Base-by-base conservation (phyloP, 228 moss, liverwort and hornwort genomes). In the Sphagnum magellanicum region DNA sequence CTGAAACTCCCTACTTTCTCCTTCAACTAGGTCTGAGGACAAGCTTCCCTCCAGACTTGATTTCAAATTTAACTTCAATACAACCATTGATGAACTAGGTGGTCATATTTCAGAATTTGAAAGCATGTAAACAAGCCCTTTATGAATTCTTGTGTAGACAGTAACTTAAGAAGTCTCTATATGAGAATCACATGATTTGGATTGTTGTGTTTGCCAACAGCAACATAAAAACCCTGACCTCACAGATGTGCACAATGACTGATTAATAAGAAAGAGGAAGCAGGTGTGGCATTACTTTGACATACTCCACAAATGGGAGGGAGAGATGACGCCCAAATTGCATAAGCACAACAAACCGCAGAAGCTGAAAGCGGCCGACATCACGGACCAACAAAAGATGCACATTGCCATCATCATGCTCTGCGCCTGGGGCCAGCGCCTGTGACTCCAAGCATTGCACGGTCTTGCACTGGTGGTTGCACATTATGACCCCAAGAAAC, bases 401-500 rank as follows among this genome's bases (percentile, higher is more conserved):
- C 60, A 89, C 74, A 52, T 68, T 80, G 50, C 85, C 85, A 55
- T 89, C 88, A 71, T 89, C 85, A 53, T 82, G 83, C 71, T 85
- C 85, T 46, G 88, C 88, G 63, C 78, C 67, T 12, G 88, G 88
- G 62, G 85, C 88, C 79, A 89, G 76, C 46, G 88, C 70, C 71
- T 89, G 88, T 48, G 88, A 59, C 70, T 85, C 73, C 85, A 81
- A 16, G 60, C 88, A 89, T 61, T 89, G 88, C 7, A 89, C 88
- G 16, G 88, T 85, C 73, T 89, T 89, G 71, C 83, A 85, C 70
- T 84, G 76, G 70, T 89, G 88, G 53, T 89, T 89, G 74, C 88
- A 89, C 71, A 89, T 85, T 76, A 89, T 89, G 17, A 89, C 85
- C 50, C 88, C 88, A 65, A 89, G 72, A 81, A 85, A 89, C 10